Conservation (phyloP, 2,329 filamentous ascomycete species). For the Fusarium drepaniforme region DNA sequence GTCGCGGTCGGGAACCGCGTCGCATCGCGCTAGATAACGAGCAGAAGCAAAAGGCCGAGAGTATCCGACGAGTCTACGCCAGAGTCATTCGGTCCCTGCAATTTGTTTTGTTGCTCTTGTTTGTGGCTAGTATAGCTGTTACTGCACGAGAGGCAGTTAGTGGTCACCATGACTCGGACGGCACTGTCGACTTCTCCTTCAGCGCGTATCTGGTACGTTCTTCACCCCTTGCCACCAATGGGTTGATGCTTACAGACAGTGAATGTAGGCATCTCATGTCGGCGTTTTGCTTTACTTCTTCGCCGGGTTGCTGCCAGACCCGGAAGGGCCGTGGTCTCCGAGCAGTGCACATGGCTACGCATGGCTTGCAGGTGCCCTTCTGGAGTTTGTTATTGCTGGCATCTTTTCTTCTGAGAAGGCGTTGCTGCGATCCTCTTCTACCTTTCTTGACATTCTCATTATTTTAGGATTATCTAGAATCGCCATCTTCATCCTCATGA, state of each 20-base stretch:
- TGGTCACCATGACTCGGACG: slow-evolving; percentile 39
- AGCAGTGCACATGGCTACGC: slow-evolving; percentile 51
- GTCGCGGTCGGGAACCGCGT: slow-evolving; percentile 44
- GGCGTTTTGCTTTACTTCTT: slow-evolving; percentile 57
- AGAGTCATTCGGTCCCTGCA: slow-evolving; percentile 53
- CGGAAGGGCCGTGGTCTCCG: slow-evolving; percentile 58
- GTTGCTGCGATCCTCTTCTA: slow-evolving; percentile 44
- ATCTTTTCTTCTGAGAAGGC: slow-evolving; percentile 48
- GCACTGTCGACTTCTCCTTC: slow-evolving; percentile 50
- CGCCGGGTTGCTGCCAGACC: slow-evolving; percentile 57
- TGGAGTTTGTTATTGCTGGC: slow-evolving; percentile 53
- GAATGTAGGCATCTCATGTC: slow-evolving; percentile 52
- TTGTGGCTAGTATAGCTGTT: slow-evolving; percentile 51
- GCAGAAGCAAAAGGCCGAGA: slow-evolving; percentile 45
- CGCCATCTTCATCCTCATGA: slow-evolving; percentile 51
- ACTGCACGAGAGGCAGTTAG: slow-evolving; percentile 49
- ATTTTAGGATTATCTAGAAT: slow-evolving; percentile 49
- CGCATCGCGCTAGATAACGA: slow-evolving; percentile 42
- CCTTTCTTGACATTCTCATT: slow-evolving; percentile 48
- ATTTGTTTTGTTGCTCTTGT: slow-evolving; percentile 46
- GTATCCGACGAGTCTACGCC: slow-evolving; percentile 46
- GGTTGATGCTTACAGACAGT: slow-evolving; percentile 2
- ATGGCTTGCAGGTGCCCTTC: slow-evolving; percentile 51
- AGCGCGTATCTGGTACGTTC: slow-evolving; percentile 55
- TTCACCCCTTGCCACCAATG: background rate